Conservation (phyloP, 106 monocot genomes). For the Allium cepa region DNA sequence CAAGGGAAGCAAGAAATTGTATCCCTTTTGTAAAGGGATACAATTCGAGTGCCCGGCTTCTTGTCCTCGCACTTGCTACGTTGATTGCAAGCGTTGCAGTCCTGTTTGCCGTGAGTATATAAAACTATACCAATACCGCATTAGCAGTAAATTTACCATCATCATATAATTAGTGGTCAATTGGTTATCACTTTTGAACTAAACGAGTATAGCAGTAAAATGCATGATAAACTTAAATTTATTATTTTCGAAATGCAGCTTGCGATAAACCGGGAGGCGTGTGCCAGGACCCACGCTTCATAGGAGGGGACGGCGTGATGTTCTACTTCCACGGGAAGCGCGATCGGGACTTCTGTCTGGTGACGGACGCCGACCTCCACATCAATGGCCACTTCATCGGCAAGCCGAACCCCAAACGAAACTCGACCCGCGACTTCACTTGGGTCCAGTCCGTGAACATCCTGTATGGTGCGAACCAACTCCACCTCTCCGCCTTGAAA, state of each 20-base stretch:
- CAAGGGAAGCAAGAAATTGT: not conserved
- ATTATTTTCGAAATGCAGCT: not conserved
- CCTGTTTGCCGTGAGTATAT: constrained; percentile 3
- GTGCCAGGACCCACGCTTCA: constrained; percentile 26
- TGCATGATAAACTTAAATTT: not conserved
- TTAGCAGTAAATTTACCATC: too few relatives aligned
- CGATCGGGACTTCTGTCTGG: constrained; percentile 22
- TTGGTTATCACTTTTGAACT: too few relatives aligned
- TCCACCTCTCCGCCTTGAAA: constrained; percentile 6
- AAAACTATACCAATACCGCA: not conserved
- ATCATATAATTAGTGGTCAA: too few relatives aligned
- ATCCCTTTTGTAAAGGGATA: not conserved
- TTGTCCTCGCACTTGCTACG: not conserved
- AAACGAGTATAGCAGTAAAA: too few relatives aligned
- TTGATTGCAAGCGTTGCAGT: constrained; percentile 1
- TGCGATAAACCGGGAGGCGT: constrained; percentile 7
- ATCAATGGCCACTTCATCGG: constrained; percentile 10
- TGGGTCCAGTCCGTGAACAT: constrained; percentile 26
- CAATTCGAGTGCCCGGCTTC: not conserved
- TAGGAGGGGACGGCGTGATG: constrained; percentile 28
- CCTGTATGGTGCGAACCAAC: constrained; percentile 1
- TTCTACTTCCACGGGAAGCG: constrained; percentile 41
- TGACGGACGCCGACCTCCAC: constrained; percentile 2
- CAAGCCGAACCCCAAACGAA: not conserved
- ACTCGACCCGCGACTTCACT: constrained; percentile 6